Evolutionary conservation across 768 basidiomycete genomes (phyloP), one percentile per base, ranked within the genome.

Genomic region (Mycena leptocephala): DNA sequence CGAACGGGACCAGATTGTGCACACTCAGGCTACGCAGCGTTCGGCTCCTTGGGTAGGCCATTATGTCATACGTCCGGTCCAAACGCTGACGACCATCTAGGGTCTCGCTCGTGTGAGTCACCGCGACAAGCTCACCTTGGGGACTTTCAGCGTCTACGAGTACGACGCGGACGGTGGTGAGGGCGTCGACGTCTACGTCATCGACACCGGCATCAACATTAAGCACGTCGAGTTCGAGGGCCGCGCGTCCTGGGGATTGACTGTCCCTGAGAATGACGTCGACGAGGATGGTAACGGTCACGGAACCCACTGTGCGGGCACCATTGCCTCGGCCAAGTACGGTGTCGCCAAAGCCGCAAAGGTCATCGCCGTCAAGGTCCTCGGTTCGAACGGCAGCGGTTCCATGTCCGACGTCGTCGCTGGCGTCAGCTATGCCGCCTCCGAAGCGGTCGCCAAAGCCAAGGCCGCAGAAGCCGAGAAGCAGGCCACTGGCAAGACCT

Each of bases 201-300:
- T 96, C 79, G 95, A 96, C 84, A 97, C 96, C 28, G 97, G 97
- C 80, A 95, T 99, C 90, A 95, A 97, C 87, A 83, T 95, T 76
- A 72, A 90, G 13, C 98, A 99, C 84, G 86, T 87, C 26, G 95
- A 99, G 80, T 97, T 99, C 80, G 92, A 95, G 81, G 96, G 95
- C 28, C 96, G 97, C 73, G 97, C 97, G 1, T 85, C 80, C 16
- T 99, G 98, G 98, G 98, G 98, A 58, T 95, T 93, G 89, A 99
- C 98, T 24, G 90, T 99, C 76, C 97, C 98, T 10, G 63, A 81
- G 80, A 92, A 94, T 80, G 97, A 98, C 78, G 90, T 89, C 5
- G 98, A 99, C 80, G 91, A 92, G 77, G 98, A 99, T 80, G 95
- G 93, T 71, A 99, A 99, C 84, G 98, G 98, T 76, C 98, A 99